Evolutionary conservation across 768 basidiomycete genomes (phyloP).

Genomic region (Dioszegia hungarica): DNA sequence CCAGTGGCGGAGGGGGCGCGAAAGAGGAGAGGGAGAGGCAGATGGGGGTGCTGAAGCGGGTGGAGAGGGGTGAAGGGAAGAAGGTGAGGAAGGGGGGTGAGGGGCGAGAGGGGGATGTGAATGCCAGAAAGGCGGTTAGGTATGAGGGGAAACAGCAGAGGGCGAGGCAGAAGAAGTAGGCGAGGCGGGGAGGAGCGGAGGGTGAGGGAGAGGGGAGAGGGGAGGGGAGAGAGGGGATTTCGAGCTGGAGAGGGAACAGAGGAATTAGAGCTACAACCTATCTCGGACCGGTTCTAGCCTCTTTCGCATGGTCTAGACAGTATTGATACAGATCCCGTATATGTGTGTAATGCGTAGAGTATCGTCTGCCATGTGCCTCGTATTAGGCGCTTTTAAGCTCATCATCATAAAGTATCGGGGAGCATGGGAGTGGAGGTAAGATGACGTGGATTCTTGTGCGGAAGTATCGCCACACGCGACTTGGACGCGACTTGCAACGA

Average conservation of each 20-base stretch:
- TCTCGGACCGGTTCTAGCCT: too few species aligned
- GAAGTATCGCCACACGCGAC: not conserved
- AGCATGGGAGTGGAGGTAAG: not conserved
- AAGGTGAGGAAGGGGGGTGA: constrained; percentile 54
- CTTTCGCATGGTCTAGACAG: too few species aligned
- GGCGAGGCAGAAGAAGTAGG: constrained; percentile 7
- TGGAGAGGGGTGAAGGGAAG: constrained; percentile 61
- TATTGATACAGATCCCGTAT: too few species aligned
- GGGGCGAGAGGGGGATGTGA: constrained; percentile 60
- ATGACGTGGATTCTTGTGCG: not conserved
- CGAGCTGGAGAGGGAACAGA: too few species aligned
- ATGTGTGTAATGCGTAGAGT: too few species aligned
- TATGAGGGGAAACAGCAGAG: constrained; percentile 38
- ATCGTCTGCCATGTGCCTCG: too few species aligned
- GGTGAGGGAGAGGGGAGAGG: too few species aligned
- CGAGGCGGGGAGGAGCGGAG: too few species aligned
- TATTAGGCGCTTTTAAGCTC: too few species aligned
- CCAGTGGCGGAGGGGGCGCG: constrained; percentile 49
- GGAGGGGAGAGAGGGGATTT: not conserved
- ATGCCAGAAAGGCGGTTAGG: constrained; percentile 82
- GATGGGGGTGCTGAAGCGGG: constrained; percentile 66
- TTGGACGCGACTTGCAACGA: not conserved
- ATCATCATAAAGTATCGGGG: too few species aligned
- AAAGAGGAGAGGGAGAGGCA: constrained; percentile 65
- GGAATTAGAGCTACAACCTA: too few species aligned